A percentile compares a stretch with the other conserved stretches of the same genome.
phyloP scores from a whole-genome alignment of 2,329 filamentous ascomycete species.

The Aspergillus eucalypticola region DNA sequence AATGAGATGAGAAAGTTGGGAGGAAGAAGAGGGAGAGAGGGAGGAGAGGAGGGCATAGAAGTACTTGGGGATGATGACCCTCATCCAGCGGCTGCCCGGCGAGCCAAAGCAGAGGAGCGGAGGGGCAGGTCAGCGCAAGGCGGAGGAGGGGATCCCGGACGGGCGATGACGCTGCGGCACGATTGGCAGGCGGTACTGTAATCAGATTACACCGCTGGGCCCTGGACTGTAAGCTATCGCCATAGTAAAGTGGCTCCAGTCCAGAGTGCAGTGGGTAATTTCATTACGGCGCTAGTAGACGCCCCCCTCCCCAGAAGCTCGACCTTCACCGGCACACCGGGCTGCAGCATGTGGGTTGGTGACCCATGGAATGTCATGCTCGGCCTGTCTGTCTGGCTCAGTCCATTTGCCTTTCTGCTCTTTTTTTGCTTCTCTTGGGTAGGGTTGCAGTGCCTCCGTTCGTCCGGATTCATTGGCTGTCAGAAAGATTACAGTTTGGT shows the following conservation, averaged over 20 bases:
- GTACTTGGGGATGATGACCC: background rate
- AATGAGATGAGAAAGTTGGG: background rate
- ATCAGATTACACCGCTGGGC: background rate
- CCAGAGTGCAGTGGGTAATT: background rate
- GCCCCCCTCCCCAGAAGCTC: background rate
- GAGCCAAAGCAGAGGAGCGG: background rate
- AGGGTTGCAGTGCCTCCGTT: background rate
- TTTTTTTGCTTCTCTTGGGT: background rate
- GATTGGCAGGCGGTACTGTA: slow-evolving; percentile 2
- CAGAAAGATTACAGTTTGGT: background rate
- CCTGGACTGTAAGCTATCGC: background rate
- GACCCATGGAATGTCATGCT: background rate
- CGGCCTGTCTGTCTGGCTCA: background rate
- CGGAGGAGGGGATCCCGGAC: slow-evolving; percentile 2
- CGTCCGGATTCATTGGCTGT: slow-evolving; percentile 5
- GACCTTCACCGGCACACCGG: slow-evolving; percentile 21
- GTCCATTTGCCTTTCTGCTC: background rate
- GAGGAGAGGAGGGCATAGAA: background rate
- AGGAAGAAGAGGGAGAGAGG: background rate
- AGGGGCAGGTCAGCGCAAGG: background rate
- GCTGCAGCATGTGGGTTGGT: slow-evolving; percentile 12
- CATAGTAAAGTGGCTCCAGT: background rate
- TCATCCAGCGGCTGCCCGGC: background rate
- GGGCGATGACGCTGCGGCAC: background rate
- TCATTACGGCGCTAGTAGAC: background rate